Percentiles rank a stretch among this genome's conserved stretches.
Conservation (phyloP, 2,329 filamentous ascomycete species). For the Penicillium sp. region DNA sequence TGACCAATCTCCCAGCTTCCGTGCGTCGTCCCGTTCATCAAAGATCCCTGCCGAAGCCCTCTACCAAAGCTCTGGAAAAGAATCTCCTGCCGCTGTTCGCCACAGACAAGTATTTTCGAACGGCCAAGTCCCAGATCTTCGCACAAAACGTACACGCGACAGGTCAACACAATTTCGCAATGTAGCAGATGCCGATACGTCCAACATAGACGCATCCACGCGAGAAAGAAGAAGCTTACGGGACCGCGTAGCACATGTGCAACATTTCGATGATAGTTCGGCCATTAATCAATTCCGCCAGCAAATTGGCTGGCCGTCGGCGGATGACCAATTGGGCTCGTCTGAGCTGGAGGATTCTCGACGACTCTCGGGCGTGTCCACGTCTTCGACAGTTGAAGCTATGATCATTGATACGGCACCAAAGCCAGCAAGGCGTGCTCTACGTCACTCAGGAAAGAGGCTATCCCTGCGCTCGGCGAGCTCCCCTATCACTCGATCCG, state of each 20-base stretch:
- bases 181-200: conserved; percentile 18
- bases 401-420: conserved; percentile 58
- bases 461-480: conserved; percentile 55
- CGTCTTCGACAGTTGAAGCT: conserved; percentile 60
- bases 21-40: conserved; percentile 3
- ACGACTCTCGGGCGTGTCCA: conserved; percentile 57
- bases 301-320: conserved; percentile 56
- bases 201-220: conserved; percentile 28
- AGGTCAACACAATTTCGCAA: conserved; percentile 10
- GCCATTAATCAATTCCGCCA: conserved; percentile 56
- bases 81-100: conserved; percentile 5
- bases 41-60: conserved; percentile 29
- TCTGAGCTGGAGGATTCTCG: conserved; percentile 36
- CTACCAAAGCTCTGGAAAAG: conserved; percentile 28
- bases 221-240: conserved; percentile 40
- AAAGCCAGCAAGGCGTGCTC: conserved; percentile 48
- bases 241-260: conserved; percentile 37
- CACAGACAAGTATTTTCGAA: conserved; percentile 12
- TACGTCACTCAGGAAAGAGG: conserved; percentile 61
- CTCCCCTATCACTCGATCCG: conserved; percentile 50
- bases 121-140: conserved; percentile 7
- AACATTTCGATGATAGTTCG: conserved; percentile 32
- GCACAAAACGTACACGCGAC: conserved; percentile 5
- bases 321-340: conserved; percentile 34
- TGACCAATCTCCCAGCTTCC: conserved; percentile 2